Percentiles rank a stretch among this genome's conserved stretches.
Evolutionary conservation across 495 filamentous ascomycete genomes (phyloP).

Genomic region (Penicillium chermesinum): DNA sequence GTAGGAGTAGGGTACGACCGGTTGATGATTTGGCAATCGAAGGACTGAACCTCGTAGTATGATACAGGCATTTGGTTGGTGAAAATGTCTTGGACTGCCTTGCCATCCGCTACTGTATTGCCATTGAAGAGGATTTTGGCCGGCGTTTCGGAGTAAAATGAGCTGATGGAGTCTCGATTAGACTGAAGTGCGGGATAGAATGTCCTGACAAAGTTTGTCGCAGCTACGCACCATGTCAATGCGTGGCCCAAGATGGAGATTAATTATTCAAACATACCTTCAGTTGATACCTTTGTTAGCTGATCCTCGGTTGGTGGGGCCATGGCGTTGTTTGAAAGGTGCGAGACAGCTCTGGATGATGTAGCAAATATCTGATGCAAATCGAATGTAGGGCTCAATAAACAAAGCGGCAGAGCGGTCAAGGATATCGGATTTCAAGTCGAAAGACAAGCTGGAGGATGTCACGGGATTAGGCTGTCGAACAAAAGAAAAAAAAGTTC

Average conservation of each 20-base stretch:
- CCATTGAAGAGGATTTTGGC: conserved; percentile 64
- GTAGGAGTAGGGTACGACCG: conserved; percentile 48
- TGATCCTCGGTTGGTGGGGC: conserved; percentile 36
- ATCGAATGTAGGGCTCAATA: too few relatives aligned
- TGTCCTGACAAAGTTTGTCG: conserved; percentile 47
- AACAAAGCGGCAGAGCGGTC: too few relatives aligned
- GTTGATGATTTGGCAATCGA: conserved; percentile 72
- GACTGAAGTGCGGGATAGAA: conserved; percentile 53
- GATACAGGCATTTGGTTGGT: conserved; percentile 55
- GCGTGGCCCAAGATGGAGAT: not conserved
- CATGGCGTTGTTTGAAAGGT: conserved; percentile 35
- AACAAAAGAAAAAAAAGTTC: not conserved
- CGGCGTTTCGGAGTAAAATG: conserved; percentile 51
- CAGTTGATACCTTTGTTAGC: conserved; percentile 45
- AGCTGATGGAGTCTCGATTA: conserved; percentile 46
- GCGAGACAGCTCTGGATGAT: not conserved
- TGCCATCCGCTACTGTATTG: conserved; percentile 50
- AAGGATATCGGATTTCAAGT: not conserved
- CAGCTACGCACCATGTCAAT: conserved; percentile 29
- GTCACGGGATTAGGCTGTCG: too few relatives aligned
- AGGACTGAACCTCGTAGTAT: conserved; percentile 60
- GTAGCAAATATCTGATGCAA: too few relatives aligned
- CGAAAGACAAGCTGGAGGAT: too few relatives aligned
- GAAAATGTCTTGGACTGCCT: conserved; percentile 56
- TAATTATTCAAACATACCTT: conserved; percentile 28